Evolutionary conservation across 2,329 filamentous ascomycete genomes (phyloP).

Genomic region (Ilyonectria robusta): DNA sequence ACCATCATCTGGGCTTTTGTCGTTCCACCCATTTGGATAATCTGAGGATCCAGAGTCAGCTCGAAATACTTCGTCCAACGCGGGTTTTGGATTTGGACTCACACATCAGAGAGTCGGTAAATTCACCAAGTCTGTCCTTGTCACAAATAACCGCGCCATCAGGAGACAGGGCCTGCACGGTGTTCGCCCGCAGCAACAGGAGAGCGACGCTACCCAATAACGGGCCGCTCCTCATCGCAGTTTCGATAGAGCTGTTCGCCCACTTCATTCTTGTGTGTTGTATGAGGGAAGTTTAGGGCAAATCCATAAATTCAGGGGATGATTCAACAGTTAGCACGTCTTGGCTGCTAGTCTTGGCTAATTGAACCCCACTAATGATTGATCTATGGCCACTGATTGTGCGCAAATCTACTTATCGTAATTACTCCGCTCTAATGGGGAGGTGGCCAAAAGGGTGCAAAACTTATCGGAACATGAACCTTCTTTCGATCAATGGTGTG

Average conservation of each 20-base stretch:
- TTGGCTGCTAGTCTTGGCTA: neutral
- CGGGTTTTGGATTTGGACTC: neutral
- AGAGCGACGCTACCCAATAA: neutral
- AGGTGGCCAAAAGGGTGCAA: too few species aligned
- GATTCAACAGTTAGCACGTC: neutral
- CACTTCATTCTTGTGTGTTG: neutral
- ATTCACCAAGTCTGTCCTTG: conserved; percentile 14
- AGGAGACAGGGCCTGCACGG: conserved; percentile 9
- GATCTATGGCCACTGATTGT: too few species aligned
- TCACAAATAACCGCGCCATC: conserved; percentile 24
- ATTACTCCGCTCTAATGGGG: too few species aligned
- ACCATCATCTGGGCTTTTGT: conserved; percentile 40
- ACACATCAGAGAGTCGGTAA: conserved; percentile 24
- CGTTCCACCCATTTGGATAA: conserved; percentile 47
- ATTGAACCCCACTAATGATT: neutral
- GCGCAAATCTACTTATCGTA: too few species aligned
- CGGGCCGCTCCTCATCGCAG: neutral
- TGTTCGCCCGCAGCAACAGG: conserved; percentile 6
- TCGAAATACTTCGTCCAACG: neutral
- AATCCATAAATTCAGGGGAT: neutral
- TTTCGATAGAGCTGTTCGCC: neutral
- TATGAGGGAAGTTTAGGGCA: neutral
- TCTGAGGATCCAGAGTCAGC: conserved; percentile 33
- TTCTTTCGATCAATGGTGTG: too few species aligned
- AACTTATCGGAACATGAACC: too few species aligned